A percentile compares a stretch with the other conserved stretches of the same genome.
Conservation (phyloP, 352 stramenopile genomes). For the Pythium catenulatum region DNA sequence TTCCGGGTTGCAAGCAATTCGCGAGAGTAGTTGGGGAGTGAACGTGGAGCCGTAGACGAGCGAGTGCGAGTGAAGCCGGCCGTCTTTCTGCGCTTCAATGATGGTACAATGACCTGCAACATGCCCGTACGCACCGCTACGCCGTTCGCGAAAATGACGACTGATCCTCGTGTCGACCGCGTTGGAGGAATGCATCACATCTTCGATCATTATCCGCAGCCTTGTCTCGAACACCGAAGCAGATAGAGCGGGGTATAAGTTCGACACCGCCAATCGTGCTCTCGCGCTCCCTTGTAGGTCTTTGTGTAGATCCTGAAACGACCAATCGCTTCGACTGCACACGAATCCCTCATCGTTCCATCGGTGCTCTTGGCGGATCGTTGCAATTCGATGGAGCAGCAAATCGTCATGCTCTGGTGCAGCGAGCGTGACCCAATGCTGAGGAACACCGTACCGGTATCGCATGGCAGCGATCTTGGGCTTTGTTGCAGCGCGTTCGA, state of each 20-base stretch:
- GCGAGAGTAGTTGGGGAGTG: constrained; percentile 19
- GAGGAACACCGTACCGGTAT: constrained; percentile 40
- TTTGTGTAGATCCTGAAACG: not conserved
- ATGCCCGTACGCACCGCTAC: not conserved
- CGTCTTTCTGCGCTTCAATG: constrained; percentile 44
- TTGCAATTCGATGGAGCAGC: constrained; percentile 29
- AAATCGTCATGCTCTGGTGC: constrained; percentile 56
- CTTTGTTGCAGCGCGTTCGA: constrained; percentile 35
- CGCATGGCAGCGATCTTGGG: constrained; percentile 56
- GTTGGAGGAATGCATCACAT: not conserved
- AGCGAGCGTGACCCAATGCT: constrained; percentile 52
- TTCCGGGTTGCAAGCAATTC: not conserved
- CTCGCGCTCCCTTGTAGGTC: not conserved
- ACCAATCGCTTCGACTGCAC: not conserved
- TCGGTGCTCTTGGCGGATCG: not conserved
- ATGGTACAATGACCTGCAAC: constrained; percentile 40
- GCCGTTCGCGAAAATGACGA: constrained; percentile 6
- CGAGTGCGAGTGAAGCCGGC: constrained; percentile 48
- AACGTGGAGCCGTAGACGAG: constrained; percentile 10
- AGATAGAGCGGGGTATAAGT: constrained; percentile 24
- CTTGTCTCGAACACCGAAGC: constrained; percentile 25
- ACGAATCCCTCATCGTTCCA: not conserved
- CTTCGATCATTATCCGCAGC: not conserved
- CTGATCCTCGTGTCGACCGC: not conserved
- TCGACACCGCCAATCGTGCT: not conserved